Evolutionary conservation across 768 basidiomycete species (phyloP).

Genomic region (Suillus tomentosus): DNA sequence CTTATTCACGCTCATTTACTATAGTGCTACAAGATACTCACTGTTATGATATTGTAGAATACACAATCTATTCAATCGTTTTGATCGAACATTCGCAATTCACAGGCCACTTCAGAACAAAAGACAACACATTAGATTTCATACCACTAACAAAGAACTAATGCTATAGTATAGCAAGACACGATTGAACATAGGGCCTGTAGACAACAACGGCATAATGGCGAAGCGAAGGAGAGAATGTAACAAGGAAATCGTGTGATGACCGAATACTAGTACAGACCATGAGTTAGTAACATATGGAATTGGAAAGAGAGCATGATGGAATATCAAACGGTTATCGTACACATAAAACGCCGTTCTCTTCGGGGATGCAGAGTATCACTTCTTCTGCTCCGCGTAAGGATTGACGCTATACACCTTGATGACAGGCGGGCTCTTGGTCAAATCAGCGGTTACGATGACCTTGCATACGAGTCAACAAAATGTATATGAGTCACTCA

Average conservation of each 20-base stretch:
- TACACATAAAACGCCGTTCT: constrained; percentile 26
- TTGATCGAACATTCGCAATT: neutral
- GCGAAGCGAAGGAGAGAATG: constrained; percentile 20
- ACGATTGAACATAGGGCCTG: neutral
- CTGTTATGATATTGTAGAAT: neutral
- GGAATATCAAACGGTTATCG: constrained; percentile 27
- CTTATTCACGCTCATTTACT: constrained; percentile 5
- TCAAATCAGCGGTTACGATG: constrained; percentile 92
- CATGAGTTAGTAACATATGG: constrained; percentile 33
- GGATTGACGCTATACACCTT: constrained; percentile 97
- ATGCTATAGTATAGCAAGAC: constrained; percentile 8
- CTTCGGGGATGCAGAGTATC: constrained; percentile 7
- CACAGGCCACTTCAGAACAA: neutral
- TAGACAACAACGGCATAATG: constrained; percentile 6
- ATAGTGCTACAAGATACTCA: neutral
- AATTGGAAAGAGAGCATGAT: constrained; percentile 31
- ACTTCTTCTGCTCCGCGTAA: constrained; percentile 64
- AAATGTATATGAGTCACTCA: constrained; percentile 1
- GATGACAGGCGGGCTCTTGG: constrained; percentile 95
- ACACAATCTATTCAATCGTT: neutral
- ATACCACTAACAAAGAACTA: constrained; percentile 11
- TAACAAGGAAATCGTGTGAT: constrained; percentile 23
- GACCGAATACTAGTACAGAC: constrained; percentile 32
- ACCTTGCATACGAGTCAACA: constrained; percentile 51
- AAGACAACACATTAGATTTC: constrained; percentile 5